Percentiles rank a stretch among this genome's conserved stretches.
Evolutionary conservation across 139 green algal species (phyloP).

Genomic region (Picocystis salinarum): DNA sequence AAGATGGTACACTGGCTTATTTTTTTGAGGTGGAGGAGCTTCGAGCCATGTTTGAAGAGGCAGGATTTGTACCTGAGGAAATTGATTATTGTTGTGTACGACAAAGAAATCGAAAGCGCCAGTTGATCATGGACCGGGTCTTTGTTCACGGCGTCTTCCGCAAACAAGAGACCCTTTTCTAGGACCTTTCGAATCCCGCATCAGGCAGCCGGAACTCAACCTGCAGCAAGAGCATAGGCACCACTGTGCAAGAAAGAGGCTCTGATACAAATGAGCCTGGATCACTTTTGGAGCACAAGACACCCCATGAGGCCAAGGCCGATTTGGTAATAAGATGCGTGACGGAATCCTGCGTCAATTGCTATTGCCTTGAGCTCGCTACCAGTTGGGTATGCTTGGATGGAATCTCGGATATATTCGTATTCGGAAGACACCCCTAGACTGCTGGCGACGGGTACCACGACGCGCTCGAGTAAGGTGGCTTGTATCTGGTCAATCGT

Average conservation of each 20-base stretch:
- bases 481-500: conserved; percentile 27
- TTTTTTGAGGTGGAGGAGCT: conserved; percentile 51
- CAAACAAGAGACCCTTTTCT: too few species aligned
- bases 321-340: conserved; percentile 59
- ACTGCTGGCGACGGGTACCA: conserved; percentile 58
- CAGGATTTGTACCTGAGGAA: conserved; percentile 32
- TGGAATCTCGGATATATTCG: conserved; percentile 74
- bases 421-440: conserved; percentile 70
- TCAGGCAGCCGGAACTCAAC: too few species aligned
- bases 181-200: too few species aligned
- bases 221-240: too few species aligned
- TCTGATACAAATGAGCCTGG: too few species aligned
- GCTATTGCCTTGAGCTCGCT: conserved; percentile 49
- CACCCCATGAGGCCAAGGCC: conserved; percentile 72
- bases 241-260: too few species aligned
- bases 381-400: conserved; percentile 68
- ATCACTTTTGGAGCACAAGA: too few species aligned
- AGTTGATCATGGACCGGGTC: conserved; percentile 28
- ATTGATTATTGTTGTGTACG: conserved; percentile 35
- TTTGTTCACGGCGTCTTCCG: conserved; percentile 60
- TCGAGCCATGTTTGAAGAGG: conserved; percentile 5
- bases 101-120: conserved; percentile 39
- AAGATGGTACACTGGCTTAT: conserved; percentile 48
- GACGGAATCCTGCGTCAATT: conserved; percentile 43
- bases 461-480: conserved; percentile 49